phyloP scores from a whole-genome alignment of 2,329 filamentous ascomycete species.

The Myriosclerotinia curreyana region DNA sequence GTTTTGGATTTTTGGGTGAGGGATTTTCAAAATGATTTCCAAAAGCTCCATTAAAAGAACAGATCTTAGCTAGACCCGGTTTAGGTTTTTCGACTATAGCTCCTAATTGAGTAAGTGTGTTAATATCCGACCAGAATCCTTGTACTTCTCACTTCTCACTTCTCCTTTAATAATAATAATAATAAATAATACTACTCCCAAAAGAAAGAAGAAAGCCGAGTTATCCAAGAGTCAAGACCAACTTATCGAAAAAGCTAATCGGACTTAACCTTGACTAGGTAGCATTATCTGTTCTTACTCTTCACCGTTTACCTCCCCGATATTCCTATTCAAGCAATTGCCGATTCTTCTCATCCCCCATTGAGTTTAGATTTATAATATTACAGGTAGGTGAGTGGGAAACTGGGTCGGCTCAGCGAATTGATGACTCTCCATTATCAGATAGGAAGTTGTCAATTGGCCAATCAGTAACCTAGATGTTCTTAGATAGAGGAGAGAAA shows the following conservation, averaged over 20 bases:
- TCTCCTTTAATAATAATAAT: neutral
- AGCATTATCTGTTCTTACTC: neutral
- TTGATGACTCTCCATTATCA: constrained; percentile 18
- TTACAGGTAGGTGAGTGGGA: constrained; percentile 19
- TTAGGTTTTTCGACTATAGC: neutral
- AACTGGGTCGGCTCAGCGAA: constrained; percentile 17
- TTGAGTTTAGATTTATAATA: constrained; percentile 13
- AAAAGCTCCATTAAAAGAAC: neutral
- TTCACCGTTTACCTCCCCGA: neutral
- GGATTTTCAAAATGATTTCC: constrained; percentile 18
- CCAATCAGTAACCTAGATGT: neutral
- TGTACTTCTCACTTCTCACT: too few species aligned
- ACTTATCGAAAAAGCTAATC: fast-evolving
- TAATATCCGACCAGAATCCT: too few species aligned
- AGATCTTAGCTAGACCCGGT: neutral
- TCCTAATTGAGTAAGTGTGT: constrained; percentile 2
- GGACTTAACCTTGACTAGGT: neutral
- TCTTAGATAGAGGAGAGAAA: too few species aligned
- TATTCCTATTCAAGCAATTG: neutral
- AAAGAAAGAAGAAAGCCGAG: too few species aligned
- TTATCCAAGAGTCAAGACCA: neutral
- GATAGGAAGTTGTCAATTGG: constrained; percentile 15
- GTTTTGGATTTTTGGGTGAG: constrained; percentile 19
- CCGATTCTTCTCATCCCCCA: neutral
- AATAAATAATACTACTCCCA: too few species aligned